These are phyloP conservation scores for Yamadazyma triangularis DNA, from an alignment of 1,139 yeast species.

Conservation along the genomic window DNA sequence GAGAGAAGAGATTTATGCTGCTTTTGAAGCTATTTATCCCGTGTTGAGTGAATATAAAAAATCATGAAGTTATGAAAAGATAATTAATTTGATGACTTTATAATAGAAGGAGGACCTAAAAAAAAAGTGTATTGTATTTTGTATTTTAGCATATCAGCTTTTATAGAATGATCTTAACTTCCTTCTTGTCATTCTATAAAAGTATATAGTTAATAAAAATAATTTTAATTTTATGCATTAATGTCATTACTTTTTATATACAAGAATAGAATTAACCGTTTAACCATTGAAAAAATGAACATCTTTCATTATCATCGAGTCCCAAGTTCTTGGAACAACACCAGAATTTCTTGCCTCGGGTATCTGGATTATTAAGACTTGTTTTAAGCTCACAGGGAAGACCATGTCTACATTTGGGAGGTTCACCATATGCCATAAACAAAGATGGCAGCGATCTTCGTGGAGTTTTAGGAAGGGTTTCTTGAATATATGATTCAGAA, in stretches of 20 bases:
- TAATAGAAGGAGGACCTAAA: neutral
- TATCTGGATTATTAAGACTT: constrained; percentile 36
- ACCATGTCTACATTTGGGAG: constrained; percentile 51
- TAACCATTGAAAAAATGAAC: constrained; percentile 38
- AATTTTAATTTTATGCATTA: neutral
- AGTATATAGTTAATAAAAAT: neutral
- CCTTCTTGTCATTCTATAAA: neutral
- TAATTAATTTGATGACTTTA: no score
- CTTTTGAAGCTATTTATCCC: constrained; percentile 96
- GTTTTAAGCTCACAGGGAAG: constrained; percentile 47
- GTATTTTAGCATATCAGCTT: constrained; percentile 6
- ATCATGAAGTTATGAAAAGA: constrained; percentile 33
- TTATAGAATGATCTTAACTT: constrained; percentile 7
- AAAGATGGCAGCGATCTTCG: neutral
- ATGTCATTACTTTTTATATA: no score
- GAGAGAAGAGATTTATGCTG: constrained; percentile 97
- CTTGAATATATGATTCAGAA: no score
- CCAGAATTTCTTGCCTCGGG: constrained; percentile 59
- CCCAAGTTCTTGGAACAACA: constrained; percentile 35
- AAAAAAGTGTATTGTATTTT: neutral
- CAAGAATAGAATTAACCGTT: constrained; percentile 2
- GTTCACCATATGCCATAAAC: constrained; percentile 21
- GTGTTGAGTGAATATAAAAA: constrained; percentile 97
- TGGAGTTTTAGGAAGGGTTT: no score
- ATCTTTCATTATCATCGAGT: constrained; percentile 16